Evolutionary conservation across 1,284 basidiomycete genomes (phyloP).

Genomic region (Cryptococcus sp.): DNA sequence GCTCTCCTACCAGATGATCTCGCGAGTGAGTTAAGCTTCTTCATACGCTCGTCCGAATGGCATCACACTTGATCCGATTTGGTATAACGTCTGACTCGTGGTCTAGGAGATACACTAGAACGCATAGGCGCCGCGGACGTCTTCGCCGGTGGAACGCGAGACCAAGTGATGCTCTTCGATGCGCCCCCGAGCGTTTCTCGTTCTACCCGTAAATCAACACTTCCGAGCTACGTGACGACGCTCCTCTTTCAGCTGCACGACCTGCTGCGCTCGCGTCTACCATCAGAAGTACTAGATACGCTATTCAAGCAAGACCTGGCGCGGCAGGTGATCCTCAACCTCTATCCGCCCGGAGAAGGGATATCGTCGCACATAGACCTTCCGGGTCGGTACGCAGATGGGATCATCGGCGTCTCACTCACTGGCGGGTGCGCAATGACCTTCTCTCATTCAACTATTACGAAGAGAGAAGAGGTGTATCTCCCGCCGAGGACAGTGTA

Average conservation of each 20-base stretch:
- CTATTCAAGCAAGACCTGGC: slow-evolving; percentile 37
- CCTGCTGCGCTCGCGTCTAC: slow-evolving; percentile 18
- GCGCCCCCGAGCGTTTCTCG: slow-evolving; percentile 5
- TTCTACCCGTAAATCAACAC: slow-evolving; percentile 1
- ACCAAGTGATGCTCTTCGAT: slow-evolving; percentile 54
- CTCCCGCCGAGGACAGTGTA: slow-evolving; percentile 52
- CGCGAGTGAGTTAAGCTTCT: slow-evolving; percentile 25
- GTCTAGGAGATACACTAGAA: slow-evolving; percentile 23
- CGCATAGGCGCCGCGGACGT: slow-evolving; percentile 37
- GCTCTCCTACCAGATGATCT: slow-evolving; percentile 18
- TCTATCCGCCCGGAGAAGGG: slow-evolving; percentile 54
- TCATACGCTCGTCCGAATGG: not conserved
- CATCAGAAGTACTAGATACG: not conserved
- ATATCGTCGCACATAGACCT: slow-evolving; percentile 56
- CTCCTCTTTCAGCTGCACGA: slow-evolving; percentile 20
- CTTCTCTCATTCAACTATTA: slow-evolving; percentile 17
- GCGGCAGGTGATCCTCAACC: slow-evolving; percentile 55
- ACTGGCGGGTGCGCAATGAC: slow-evolving; percentile 46
- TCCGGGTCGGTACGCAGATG: slow-evolving; percentile 53
- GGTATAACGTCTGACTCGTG: not conserved
- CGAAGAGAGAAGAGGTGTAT: slow-evolving; percentile 38
- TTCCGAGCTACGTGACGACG: slow-evolving; percentile 28
- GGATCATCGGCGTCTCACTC: slow-evolving; percentile 48
- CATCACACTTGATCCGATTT: not conserved
- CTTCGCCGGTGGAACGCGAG: slow-evolving; percentile 44